phyloP scores from a whole-genome alignment of 2,329 filamentous ascomycete species.

The Colletotrichum horii region DNA sequence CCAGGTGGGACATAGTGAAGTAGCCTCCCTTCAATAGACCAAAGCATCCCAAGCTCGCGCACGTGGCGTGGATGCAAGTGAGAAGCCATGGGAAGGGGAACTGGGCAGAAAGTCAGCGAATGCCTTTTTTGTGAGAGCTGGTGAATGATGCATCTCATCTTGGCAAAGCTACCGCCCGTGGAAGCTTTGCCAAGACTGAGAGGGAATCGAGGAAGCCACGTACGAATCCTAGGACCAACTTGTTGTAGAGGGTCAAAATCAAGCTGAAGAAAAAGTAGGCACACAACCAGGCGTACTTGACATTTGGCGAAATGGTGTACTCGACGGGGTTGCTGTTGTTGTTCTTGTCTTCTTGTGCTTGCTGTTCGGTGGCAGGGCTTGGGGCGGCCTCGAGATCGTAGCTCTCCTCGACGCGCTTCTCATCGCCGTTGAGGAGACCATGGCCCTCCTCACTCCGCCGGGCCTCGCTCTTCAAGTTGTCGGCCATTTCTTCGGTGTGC shows the following conservation, averaged over 20 bases:
- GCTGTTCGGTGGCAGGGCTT: slow-evolving; percentile 7
- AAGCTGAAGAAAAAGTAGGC: slow-evolving; percentile 57
- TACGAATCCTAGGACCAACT: slow-evolving; percentile 59
- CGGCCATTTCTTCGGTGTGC: slow-evolving; percentile 13
- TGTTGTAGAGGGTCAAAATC: slow-evolving; percentile 63
- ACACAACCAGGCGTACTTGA: slow-evolving; percentile 55
- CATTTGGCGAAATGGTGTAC: slow-evolving; percentile 47
- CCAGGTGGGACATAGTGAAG: slow-evolving; percentile 58
- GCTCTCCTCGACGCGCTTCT: slow-evolving; percentile 21
- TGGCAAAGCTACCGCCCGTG: neutral
- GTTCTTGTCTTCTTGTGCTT: slow-evolving; percentile 5
- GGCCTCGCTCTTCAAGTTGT: slow-evolving; percentile 21
- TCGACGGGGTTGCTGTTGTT: slow-evolving; percentile 30
- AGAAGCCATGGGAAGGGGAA: slow-evolving; percentile 67
- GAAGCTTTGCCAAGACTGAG: neutral
- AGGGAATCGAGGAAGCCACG: slow-evolving; percentile 23
- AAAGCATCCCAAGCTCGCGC: slow-evolving; percentile 61
- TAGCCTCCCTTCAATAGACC: slow-evolving; percentile 55
- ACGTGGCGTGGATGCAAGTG: slow-evolving; percentile 63
- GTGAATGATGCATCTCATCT: neutral
- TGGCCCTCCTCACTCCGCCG: slow-evolving; percentile 23
- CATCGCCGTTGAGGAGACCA: slow-evolving; percentile 23
- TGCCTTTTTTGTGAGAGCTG: neutral
- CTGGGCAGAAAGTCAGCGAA: slow-evolving; percentile 33
- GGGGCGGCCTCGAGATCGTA: slow-evolving; percentile 23